Evolutionary conservation across 306 rosid species (phyloP), one percentile per base, ranked within the genome.

Genomic region (Trichosanthes truncata): DNA sequence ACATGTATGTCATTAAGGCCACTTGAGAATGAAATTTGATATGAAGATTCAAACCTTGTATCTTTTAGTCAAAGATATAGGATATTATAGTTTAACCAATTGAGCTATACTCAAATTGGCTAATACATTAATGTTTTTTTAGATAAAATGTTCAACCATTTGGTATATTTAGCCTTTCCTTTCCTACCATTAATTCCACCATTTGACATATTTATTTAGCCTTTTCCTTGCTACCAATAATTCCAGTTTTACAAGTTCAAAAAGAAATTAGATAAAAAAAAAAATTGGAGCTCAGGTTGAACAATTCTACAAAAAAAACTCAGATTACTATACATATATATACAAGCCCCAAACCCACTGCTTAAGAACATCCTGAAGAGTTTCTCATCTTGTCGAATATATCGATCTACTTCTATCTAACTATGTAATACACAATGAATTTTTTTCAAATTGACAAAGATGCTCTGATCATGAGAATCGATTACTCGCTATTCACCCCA

Each of bases 401-500:
- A 26, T 63, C 9, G 20, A 62, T 35, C 21, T 5, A 63, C 71
- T 63, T 31, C 71, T 62, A 62, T 63, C 72, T 35, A 36, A 35
- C 13, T 17, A 6, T 0, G n/a, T 15, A 6, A 31, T 13, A 18
- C 46, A 65, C 21, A 7, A 7, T 7, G 72, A 18, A 0, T 15
- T 31, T 17, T 60, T 63, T 33, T 25, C 40, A 62, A 62, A 29
- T 31, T 29, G 69, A 62, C 3, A 55, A n/a, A 29, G n/a, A 38
- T 51, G 76, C 7, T 46, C 33, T 75, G 17, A 35, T 6, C 4
- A 74, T 48, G 62, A 41, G 31, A 26, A 41, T 7, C 20, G 15
- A 60, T 60, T 40, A 91, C 82, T 91, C 84, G 79, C 95, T 87
- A 66, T 84, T 87, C 92, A 80, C 41, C 90, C 98, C 99, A 95